Percentiles rank a stretch among this genome's conserved stretches.
phyloP scores from a whole-genome alignment of 495 filamentous ascomycete species.

The Trichoderma erinaceum region DNA sequence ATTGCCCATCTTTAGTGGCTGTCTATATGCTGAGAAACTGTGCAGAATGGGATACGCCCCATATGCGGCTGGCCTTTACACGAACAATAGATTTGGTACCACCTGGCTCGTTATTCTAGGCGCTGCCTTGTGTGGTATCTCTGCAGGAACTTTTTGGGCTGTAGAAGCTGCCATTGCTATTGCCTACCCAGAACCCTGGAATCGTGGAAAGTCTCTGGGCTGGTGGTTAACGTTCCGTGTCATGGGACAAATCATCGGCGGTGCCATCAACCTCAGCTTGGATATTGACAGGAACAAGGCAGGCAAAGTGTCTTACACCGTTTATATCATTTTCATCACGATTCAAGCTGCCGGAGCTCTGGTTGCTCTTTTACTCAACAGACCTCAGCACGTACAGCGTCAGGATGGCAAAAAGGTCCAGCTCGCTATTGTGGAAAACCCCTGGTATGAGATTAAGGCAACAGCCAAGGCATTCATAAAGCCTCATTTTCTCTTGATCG shows the following conservation, averaged over 20 bases:
- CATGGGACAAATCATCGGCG: constrained; percentile 57
- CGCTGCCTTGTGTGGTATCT: constrained; percentile 58
- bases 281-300: constrained; percentile 47
- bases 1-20: not conserved
- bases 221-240: constrained; percentile 59
- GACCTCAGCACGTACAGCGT: constrained; percentile 49
- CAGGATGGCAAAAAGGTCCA: constrained; percentile 49
- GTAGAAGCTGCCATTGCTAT: constrained; percentile 61
- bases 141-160: constrained; percentile 63
- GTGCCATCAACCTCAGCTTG: constrained; percentile 56
- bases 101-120: constrained; percentile 60
- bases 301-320: constrained; percentile 56
- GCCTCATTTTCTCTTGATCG: constrained; percentile 49
- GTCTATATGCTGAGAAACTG: not conserved
- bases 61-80: constrained; percentile 59
- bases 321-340: constrained; percentile 56
- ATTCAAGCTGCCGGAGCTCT: constrained; percentile 53
- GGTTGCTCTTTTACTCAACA: constrained; percentile 48
- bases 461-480: constrained; percentile 46
- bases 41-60: constrained; percentile 54
- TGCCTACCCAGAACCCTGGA: constrained; percentile 57
- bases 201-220: constrained; percentile 53
- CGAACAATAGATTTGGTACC: constrained; percentile 57
- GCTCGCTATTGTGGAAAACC: constrained; percentile 41
- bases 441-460: constrained; percentile 46